A percentile compares a stretch with the other conserved stretches of the same genome.
These are phyloP conservation scores for Chrysoporthe austroafricana DNA, from an alignment of 2,329 filamentous ascomycete species.

Conservation along the genomic window DNA sequence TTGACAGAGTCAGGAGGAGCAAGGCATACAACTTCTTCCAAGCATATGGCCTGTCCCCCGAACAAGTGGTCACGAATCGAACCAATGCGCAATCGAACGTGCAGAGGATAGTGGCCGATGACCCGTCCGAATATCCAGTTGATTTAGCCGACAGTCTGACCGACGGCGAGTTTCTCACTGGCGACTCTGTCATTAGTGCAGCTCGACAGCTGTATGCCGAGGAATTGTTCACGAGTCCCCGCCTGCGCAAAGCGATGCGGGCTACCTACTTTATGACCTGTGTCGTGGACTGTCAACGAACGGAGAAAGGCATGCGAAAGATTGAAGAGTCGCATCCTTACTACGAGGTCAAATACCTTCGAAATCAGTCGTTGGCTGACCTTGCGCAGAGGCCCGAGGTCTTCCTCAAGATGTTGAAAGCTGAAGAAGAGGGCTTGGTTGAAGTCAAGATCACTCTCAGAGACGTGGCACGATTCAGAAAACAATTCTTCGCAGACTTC, in stretches of 20 bases:
- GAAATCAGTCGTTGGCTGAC: slow-evolving; percentile 82
- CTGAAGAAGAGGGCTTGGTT: slow-evolving; percentile 90
- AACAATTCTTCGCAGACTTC: slow-evolving; percentile 79
- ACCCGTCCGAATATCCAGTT: slow-evolving; percentile 77
- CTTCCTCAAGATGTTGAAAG: slow-evolving; percentile 96
- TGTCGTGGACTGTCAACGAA: slow-evolving; percentile 83
- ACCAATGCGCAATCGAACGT: slow-evolving; percentile 64
- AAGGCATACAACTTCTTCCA: slow-evolving; percentile 82
- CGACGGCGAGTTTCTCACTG: slow-evolving; percentile 74
- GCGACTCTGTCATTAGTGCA: slow-evolving; percentile 74
- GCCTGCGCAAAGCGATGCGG: slow-evolving; percentile 86
- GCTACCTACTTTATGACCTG: slow-evolving; percentile 82
- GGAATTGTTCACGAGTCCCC: slow-evolving; percentile 84
- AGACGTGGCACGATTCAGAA: slow-evolving; percentile 74
- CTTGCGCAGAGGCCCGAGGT: slow-evolving; percentile 84
- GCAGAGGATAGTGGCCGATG: slow-evolving; percentile 81
- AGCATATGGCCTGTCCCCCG: slow-evolving; percentile 87
- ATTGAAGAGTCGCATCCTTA: slow-evolving; percentile 96
- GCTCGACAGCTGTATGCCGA: slow-evolving; percentile 90
- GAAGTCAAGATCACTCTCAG: slow-evolving; percentile 82
- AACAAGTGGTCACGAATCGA: slow-evolving; percentile 86
- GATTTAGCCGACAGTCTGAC: slow-evolving; percentile 83
- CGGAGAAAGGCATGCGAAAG: slow-evolving; percentile 89
- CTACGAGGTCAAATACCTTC: slow-evolving; percentile 96
- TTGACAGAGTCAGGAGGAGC: slow-evolving; percentile 81